Conservation (phyloP, 2,329 filamentous ascomycete species). For the Colletotrichum sp. region DNA sequence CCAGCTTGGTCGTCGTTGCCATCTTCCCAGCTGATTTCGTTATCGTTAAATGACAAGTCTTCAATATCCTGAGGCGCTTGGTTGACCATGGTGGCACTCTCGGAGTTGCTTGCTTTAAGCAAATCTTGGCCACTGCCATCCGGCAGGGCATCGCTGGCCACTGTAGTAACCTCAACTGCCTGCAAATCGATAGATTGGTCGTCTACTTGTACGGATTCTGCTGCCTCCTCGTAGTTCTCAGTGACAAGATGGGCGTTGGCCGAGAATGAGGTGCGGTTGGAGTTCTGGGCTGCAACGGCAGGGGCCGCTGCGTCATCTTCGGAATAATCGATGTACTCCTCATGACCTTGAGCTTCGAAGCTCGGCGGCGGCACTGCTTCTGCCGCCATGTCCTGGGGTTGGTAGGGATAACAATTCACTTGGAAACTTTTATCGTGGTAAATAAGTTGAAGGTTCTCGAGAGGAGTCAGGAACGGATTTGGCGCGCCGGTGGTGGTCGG, state of each 20-base stretch:
- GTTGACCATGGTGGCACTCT: not conserved
- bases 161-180: not conserved
- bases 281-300: not conserved
- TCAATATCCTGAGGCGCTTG: not conserved
- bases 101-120: not conserved
- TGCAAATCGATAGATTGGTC: slow-evolving; percentile 21
- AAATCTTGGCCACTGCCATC: not conserved
- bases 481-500: not conserved
- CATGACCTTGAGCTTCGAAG: slow-evolving; percentile 4
- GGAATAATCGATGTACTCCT: slow-evolving; percentile 21
- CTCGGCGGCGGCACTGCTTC: slow-evolving; percentile 7
- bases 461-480: not conserved
- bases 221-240: not conserved
- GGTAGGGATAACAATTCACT: not conserved
- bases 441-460: not conserved
- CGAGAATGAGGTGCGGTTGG: slow-evolving; percentile 1
- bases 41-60: not conserved
- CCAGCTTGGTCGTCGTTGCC: not conserved
- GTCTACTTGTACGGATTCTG: slow-evolving; percentile 19
- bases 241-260: slow-evolving; percentile 1
- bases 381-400: not conserved
- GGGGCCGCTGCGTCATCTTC: slow-evolving; percentile 15
- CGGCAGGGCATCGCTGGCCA: not conserved
- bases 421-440: not conserved
- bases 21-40: slow-evolving; percentile 25